Evolutionary conservation across 768 basidiomycete species (phyloP).

Genomic region (Boletales sp.): DNA sequence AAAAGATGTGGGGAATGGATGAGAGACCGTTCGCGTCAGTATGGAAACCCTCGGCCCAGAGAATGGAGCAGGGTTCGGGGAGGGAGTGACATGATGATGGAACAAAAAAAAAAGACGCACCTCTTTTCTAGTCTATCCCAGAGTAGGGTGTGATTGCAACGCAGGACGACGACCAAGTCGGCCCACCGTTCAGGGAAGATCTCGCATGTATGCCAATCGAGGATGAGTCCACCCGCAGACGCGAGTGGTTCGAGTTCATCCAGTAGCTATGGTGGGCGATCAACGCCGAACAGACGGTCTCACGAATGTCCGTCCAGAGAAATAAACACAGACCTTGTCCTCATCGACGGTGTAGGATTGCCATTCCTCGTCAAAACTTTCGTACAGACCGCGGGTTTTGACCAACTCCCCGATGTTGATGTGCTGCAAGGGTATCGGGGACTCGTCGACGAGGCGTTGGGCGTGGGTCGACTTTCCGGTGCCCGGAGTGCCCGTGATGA

Average conservation of each 20-base stretch:
- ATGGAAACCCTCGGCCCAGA: too few species aligned
- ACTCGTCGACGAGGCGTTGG: conserved; percentile 71
- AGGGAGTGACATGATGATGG: too few species aligned
- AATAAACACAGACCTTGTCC: conserved; percentile 67
- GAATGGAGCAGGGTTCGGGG: too few species aligned
- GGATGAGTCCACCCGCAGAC: conserved; percentile 70
- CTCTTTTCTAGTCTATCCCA: conserved; percentile 92
- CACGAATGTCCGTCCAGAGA: neutral
- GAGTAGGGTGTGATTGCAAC: conserved; percentile 80
- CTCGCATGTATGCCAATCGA: conserved; percentile 96
- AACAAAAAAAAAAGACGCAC: conserved; percentile 35
- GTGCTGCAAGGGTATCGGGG: conserved; percentile 67
- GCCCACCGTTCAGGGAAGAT: conserved; percentile 95
- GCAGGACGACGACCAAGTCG: conserved; percentile 90
- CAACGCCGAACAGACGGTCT: neutral
- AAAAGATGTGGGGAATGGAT: neutral
- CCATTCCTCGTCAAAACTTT: conserved; percentile 93
- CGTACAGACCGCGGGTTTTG: conserved; percentile 77
- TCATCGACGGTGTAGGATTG: conserved; percentile 92
- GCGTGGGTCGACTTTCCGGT: conserved; percentile 96
- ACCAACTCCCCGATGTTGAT: conserved; percentile 91
- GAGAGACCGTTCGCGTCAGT: neutral
- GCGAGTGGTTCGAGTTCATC: conserved; percentile 82
- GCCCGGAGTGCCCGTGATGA: conserved; percentile 92
- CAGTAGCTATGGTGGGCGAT: conserved; percentile 52